Percentiles rank a stretch among this genome's conserved stretches.
Evolutionary conservation across 1,284 basidiomycete genomes (phyloP).

Genomic region (Heterobasidion irregulare): DNA sequence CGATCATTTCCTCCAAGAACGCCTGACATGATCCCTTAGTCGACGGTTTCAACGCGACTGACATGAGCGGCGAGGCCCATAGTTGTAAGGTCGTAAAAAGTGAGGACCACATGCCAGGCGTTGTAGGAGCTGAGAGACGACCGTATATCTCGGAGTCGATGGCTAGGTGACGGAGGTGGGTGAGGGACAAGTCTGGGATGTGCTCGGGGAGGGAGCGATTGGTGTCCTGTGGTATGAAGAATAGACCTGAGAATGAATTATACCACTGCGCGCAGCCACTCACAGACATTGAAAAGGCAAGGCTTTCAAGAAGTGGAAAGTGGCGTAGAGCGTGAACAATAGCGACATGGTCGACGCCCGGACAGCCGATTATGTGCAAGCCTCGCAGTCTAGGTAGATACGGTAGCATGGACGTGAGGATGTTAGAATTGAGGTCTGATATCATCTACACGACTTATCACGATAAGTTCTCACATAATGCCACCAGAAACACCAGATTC

Average conservation of each 20-base stretch:
- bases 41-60: conserved; percentile 41
- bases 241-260: conserved; percentile 1
- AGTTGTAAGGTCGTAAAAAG: conserved; percentile 25
- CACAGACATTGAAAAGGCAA: conserved; percentile 52
- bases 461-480: conserved; percentile 3
- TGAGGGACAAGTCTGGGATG: conserved; percentile 21
- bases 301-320: conserved; percentile 44
- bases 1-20: conserved; percentile 35
- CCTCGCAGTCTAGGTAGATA: conserved; percentile 43
- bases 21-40: conserved; percentile 28
- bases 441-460: conserved; percentile 34
- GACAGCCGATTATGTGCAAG: conserved; percentile 53
- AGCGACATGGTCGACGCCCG: conserved; percentile 39
- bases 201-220: conserved; percentile 15
- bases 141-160: conserved; percentile 27
- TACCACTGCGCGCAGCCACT: conserved; percentile 12
- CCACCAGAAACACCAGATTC: neutral
- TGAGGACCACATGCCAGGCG: conserved; percentile 26
- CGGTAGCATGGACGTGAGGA: conserved; percentile 38
- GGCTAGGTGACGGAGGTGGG: conserved; percentile 40
- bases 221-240: conserved; percentile 26
- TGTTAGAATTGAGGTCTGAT: conserved; percentile 39
- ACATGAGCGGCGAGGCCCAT: conserved; percentile 27
- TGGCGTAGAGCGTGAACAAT: conserved; percentile 37
- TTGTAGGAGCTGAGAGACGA: conserved; percentile 24